Evolutionary conservation across 441 rosid genomes (phyloP), one percentile per base, ranked within the genome.

Genomic region (Breynia disticha): DNA sequence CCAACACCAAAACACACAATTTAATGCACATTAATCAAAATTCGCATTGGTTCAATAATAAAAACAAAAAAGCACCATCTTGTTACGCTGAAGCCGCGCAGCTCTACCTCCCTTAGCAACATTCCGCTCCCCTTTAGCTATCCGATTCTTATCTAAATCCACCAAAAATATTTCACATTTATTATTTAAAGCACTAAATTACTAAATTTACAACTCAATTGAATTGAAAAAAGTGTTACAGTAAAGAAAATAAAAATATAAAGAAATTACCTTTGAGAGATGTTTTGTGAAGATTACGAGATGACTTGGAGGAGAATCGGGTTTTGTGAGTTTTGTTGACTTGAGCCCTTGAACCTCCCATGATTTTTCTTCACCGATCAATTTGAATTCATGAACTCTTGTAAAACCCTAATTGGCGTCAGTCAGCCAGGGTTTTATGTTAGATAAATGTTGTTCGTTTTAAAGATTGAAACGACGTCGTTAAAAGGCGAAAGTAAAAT

Each of bases 271-370:
- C 94, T 79, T 78, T 72, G 14, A 55, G 67, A 16, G 91, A 70
- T 10, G 86, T 78, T 69, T 72, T 86, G 70, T 86, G 97, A 39
- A 87, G 74, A 60, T 81, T 84, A n/a, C 93, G 86, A 54, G 86
- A 68, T 11, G 98, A 81, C 62, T 86, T 93, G 55, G 96, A 73
- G 21, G 90, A 61, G 63, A 84, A 83, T 19, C 98, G 79, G 22
- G 95, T 50, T 63, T 88, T 93, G 76, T 93, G 98, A 53, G 91
- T 19, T 64, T 93, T 93, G 61, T 93, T 93, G 17, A 77, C 75
- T 69, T 93, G 98, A 70, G 63, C 79, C 69, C 90, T 79, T 62
- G 95, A 78, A 7, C 82, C 78, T 62, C 87, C 95, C 96, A 90
- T 87, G 75, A 72, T 68, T 62, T 2, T 44, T 39, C 52, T 16